phyloP scores from a whole-genome alignment of 2,329 filamentous ascomycete genomes.

The Albifimbria verrucaria region DNA sequence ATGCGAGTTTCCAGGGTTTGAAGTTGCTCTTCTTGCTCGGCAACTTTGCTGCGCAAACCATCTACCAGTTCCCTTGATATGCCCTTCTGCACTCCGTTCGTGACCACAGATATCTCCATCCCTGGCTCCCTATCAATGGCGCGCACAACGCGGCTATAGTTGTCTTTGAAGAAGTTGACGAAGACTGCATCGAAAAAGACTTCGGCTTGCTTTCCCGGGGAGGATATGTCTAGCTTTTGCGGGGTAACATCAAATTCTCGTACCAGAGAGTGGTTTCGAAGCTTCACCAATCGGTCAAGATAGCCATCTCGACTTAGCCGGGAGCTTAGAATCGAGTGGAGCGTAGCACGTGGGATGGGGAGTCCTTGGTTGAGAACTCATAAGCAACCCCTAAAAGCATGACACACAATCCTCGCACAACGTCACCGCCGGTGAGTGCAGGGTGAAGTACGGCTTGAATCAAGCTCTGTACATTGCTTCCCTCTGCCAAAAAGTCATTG shows the following conservation, averaged over 20 bases:
- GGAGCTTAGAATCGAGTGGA: conserved; percentile 74
- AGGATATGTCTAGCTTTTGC: conserved; percentile 57
- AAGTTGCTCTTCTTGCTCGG: conserved; percentile 61
- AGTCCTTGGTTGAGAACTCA: conserved; percentile 97
- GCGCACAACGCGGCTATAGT: conserved; percentile 79
- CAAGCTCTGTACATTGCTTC: conserved; percentile 84
- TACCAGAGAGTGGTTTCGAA: conserved; percentile 74
- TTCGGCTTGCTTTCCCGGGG: conserved; percentile 59
- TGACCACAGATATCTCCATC: conserved; percentile 76
- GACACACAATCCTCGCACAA: conserved; percentile 80
- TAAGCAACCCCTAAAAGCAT: conserved; percentile 85
- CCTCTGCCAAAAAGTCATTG: conserved; percentile 89
- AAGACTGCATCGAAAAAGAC: conserved; percentile 85
- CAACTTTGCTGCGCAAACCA: conserved; percentile 71
- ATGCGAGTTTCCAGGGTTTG: conserved; percentile 52
- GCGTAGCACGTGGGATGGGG: conserved; percentile 78
- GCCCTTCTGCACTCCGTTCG: conserved; percentile 79
- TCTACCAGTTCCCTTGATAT: conserved; percentile 94
- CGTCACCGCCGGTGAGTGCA: conserved; percentile 52
- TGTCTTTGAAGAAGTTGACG: conserved; percentile 93
- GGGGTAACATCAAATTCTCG: conserved; percentile 87
- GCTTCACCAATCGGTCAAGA: conserved; percentile 72
- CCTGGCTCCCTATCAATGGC: conserved; percentile 90
- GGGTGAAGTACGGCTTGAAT: conserved; percentile 69
- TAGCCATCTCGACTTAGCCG: conserved; percentile 84